These are phyloP conservation scores for Adansonia grandidieri DNA, from an alignment of 441 rosid species.

Conservation along the genomic window DNA sequence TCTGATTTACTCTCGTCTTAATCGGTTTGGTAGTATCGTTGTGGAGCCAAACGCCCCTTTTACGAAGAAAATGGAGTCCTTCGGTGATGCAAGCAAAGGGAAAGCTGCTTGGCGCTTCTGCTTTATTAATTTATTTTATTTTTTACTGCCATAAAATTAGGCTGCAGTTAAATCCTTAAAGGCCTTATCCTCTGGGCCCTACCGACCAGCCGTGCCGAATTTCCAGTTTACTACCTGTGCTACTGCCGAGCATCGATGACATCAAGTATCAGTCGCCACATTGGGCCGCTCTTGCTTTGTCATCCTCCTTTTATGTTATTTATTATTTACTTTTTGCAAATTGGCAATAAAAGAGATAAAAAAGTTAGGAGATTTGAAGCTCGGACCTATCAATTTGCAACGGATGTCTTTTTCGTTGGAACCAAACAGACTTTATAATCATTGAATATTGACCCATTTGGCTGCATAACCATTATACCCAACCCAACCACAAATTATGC, in stretches of 20 bases:
- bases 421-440: not conserved
- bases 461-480: not conserved
- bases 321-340: too few species aligned
- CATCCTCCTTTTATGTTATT: too few species aligned
- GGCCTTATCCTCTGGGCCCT: not conserved
- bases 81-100: not conserved
- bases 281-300: not conserved
- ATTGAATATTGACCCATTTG: not conserved
- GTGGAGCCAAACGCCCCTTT: not conserved
- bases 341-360: too few species aligned
- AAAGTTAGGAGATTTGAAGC: too few species aligned
- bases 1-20: too few species aligned
- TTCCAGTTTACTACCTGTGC: not conserved
- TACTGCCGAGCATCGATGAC: not conserved
- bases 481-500: not conserved
- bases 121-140: not conserved
- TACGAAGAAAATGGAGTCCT: not conserved
- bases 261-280: not conserved
- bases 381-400: not conserved
- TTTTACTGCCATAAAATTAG: not conserved
- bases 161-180: not conserved
- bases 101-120: not conserved
- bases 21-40: not conserved
- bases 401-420: not conserved
- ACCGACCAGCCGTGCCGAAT: too few species aligned